Conservation (phyloP, 352 stramenopile species). For the Globisporangium paroecandrum region DNA sequence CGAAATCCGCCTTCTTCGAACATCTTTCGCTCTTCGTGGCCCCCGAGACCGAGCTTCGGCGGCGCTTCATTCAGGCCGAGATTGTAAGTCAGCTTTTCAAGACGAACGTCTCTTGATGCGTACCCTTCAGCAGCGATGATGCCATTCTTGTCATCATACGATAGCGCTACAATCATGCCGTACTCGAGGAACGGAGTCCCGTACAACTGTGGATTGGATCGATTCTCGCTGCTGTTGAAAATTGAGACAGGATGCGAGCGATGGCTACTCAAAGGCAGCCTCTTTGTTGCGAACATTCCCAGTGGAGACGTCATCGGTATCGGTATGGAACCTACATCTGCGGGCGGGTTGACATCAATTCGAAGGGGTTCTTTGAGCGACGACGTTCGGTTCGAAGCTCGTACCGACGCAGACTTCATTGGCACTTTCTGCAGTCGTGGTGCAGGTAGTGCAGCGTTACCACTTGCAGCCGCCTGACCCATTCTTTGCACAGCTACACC, state of each 20-base stretch:
- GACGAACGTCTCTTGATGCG: slow-evolving; percentile 44
- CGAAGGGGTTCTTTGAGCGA: slow-evolving; percentile 27
- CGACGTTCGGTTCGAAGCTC: slow-evolving; percentile 13
- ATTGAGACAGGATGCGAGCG: slow-evolving; percentile 34
- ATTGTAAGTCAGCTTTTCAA: slow-evolving; percentile 48
- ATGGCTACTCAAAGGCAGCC: slow-evolving; percentile 26
- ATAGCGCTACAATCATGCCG: slow-evolving; percentile 60
- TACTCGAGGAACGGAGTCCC: slow-evolving; percentile 63
- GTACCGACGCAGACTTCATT: slow-evolving; percentile 11
- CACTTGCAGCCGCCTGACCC: background rate
- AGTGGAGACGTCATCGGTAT: slow-evolving; percentile 38
- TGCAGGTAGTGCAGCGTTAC: background rate
- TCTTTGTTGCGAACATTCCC: slow-evolving; percentile 46
- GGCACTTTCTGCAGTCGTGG: slow-evolving; percentile 6
- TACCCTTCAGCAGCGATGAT: slow-evolving; percentile 59
- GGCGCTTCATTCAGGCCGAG: slow-evolving; percentile 15
- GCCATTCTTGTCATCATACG: slow-evolving; percentile 54
- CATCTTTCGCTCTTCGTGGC: slow-evolving; percentile 36
- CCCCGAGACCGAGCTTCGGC: slow-evolving; percentile 43
- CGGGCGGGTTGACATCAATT: slow-evolving; percentile 43
- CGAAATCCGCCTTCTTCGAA: slow-evolving; percentile 35
- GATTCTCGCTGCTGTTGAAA: slow-evolving; percentile 28
- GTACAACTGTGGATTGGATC: slow-evolving; percentile 19
- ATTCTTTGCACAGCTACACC: background rate
- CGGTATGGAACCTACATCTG: slow-evolving; percentile 11